phyloP scores from a whole-genome alignment of 768 basidiomycete genomes.

The Auriscalpium microsporum region DNA sequence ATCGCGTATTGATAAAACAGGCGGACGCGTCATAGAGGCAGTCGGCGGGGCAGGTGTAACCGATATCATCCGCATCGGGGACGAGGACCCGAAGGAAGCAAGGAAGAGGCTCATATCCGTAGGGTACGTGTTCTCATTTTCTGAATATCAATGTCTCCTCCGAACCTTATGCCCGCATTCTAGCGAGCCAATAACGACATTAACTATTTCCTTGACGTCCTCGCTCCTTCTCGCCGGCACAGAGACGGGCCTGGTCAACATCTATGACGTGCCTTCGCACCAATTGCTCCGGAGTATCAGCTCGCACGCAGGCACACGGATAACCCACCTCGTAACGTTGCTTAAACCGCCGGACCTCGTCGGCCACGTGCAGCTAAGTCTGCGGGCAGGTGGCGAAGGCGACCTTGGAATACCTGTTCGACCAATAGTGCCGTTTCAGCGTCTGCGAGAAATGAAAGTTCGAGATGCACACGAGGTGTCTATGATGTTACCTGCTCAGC shows the following conservation, averaged over 20 bases:
- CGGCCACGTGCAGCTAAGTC: conserved; percentile 59
- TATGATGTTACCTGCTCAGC: conserved; percentile 47
- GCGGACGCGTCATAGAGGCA: conserved; percentile 51
- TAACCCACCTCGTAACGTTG: conserved; percentile 71
- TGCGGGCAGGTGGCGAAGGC: conserved; percentile 38
- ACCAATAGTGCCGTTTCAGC: conserved; percentile 62
- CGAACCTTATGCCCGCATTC: not conserved
- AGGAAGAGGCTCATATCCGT: conserved; percentile 61
- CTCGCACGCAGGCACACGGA: conserved; percentile 55
- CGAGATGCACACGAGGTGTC: conserved; percentile 65
- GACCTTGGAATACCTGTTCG: conserved; percentile 56
- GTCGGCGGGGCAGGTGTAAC: conserved; percentile 65
- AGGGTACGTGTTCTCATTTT: conserved; percentile 37
- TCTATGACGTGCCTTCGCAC: conserved; percentile 86
- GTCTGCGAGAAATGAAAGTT: conserved; percentile 57
- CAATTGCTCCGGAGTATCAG: conserved; percentile 80
- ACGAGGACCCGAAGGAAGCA: conserved; percentile 36
- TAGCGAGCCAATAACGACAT: conserved; percentile 65
- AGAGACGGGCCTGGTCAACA: conserved; percentile 55
- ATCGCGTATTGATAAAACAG: conserved; percentile 45
- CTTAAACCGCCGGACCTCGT: conserved; percentile 83
- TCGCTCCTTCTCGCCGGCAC: conserved; percentile 82
- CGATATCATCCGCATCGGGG: conserved; percentile 64
- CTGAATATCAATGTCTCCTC: not conserved
- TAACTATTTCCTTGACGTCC: conserved; percentile 71